phyloP scores from a whole-genome alignment of 495 filamentous ascomycete genomes.

The Aspergillus olivimuriae region DNA sequence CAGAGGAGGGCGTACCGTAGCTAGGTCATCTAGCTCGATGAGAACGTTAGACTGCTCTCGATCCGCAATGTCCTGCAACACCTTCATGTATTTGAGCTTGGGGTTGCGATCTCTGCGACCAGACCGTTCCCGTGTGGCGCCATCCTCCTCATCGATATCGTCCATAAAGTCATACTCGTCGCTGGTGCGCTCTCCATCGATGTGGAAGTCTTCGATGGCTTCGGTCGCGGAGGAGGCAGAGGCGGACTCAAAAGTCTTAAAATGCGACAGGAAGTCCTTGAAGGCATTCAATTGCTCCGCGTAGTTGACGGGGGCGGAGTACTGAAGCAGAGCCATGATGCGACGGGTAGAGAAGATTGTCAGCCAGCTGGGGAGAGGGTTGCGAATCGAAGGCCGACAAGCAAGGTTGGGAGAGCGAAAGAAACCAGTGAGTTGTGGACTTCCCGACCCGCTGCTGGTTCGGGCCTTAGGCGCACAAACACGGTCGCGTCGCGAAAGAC shows the following conservation, averaged over 20 bases:
- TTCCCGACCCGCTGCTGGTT: not conserved
- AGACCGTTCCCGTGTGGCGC: slow-evolving; percentile 34
- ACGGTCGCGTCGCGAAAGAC: slow-evolving; percentile 24
- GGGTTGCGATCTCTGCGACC: slow-evolving; percentile 42
- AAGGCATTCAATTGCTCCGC: slow-evolving; percentile 79
- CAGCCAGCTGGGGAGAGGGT: no score
- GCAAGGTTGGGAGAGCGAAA: slow-evolving; percentile 6
- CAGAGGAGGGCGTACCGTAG: slow-evolving; percentile 45
- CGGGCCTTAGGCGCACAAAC: slow-evolving; percentile 16
- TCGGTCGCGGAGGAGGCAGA: slow-evolving; percentile 62
- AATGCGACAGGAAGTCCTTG: slow-evolving; percentile 77
- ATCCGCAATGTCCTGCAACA: slow-evolving; percentile 83
- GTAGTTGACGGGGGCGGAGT: slow-evolving; percentile 74
- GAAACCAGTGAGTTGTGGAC: slow-evolving; percentile 1
- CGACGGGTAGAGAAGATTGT: slow-evolving; percentile 12
- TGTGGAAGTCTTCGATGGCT: slow-evolving; percentile 74
- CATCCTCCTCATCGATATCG: slow-evolving; percentile 58
- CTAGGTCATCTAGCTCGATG: slow-evolving; percentile 86
- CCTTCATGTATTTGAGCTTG: slow-evolving; percentile 83
- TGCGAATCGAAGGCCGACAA: slow-evolving; percentile 14
- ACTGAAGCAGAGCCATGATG: slow-evolving; percentile 75
- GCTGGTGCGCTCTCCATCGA: slow-evolving; percentile 81
- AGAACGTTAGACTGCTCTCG: slow-evolving; percentile 64
- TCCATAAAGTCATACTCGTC: slow-evolving; percentile 96
- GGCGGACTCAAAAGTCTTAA: slow-evolving; percentile 74